These are phyloP conservation scores for Monilinia fructicola DNA, from an alignment of 2,329 filamentous ascomycete genomes.

Conservation along the genomic window DNA sequence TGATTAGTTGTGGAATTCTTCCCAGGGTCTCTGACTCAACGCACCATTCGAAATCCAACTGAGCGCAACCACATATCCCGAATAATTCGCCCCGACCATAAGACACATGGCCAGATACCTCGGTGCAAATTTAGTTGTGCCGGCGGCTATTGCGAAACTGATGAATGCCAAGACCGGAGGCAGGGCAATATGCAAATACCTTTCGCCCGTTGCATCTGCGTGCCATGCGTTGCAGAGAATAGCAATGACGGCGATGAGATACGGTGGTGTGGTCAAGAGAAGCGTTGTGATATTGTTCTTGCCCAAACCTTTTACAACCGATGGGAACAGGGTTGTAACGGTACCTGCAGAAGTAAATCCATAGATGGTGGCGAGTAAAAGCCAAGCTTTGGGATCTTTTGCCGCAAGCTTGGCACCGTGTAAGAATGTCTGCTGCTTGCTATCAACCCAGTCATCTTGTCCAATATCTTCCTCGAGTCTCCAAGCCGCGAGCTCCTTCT, in stretches of 20 bases:
- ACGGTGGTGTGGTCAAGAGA: constrained; percentile 29
- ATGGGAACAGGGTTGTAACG: constrained; percentile 39
- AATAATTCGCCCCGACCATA: constrained; percentile 18
- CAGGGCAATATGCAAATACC: constrained; percentile 27
- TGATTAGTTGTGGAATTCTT: neutral
- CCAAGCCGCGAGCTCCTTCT: constrained; percentile 44
- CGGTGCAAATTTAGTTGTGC: constrained; percentile 26
- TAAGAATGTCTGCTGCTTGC: constrained; percentile 19
- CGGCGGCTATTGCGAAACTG: constrained; percentile 29
- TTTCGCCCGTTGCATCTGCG: constrained; percentile 27
- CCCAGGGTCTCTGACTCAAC: neutral
- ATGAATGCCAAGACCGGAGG: constrained; percentile 29
- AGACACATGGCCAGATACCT: constrained; percentile 29
- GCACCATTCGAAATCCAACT: constrained; percentile 67
- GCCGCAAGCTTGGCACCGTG: constrained; percentile 17
- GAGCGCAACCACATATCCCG: constrained; percentile 50
- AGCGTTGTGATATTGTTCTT: constrained; percentile 2
- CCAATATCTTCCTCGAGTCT: constrained; percentile 25
- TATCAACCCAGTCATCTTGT: constrained; percentile 24
- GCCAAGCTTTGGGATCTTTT: constrained; percentile 22
- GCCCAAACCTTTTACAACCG: constrained; percentile 15
- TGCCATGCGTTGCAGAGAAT: constrained; percentile 25
- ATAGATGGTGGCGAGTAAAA: constrained; percentile 18
- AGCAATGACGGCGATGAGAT: constrained; percentile 30
- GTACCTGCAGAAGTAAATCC: constrained; percentile 26